These are phyloP conservation scores for Phytophthora colocasiae DNA, from an alignment of 352 stramenopile genomes.

Conservation along the genomic window DNA sequence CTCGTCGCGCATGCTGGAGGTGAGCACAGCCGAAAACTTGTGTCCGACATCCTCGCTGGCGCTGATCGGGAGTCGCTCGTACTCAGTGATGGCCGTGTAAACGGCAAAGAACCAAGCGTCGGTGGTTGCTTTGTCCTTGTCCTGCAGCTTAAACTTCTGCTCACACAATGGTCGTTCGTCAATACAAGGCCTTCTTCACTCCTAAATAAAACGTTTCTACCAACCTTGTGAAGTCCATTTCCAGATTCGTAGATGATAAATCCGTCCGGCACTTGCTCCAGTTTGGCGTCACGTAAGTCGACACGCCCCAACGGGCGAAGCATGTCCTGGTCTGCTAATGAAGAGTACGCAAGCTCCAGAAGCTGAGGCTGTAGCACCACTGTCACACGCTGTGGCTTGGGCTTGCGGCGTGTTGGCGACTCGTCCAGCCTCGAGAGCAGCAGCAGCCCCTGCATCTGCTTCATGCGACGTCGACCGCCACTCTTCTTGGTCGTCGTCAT, in stretches of 20 bases:
- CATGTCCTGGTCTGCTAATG: conserved; percentile 79
- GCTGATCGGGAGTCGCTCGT: conserved; percentile 52
- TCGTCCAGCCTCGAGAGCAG: conserved; percentile 57
- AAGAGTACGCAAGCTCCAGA: conserved; percentile 72
- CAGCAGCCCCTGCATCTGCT: conserved; percentile 84
- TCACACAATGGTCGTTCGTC: conserved; percentile 5
- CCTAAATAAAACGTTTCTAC: conserved; percentile 3
- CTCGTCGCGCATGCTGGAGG: conserved; percentile 62
- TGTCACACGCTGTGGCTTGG: conserved; percentile 58
- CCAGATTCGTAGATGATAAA: conserved; percentile 76
- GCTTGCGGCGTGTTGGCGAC: conserved; percentile 25
- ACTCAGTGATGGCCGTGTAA: conserved; percentile 79
- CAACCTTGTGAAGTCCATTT: conserved; percentile 49
- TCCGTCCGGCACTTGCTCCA: conserved; percentile 76
- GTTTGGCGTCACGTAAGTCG: conserved; percentile 61
- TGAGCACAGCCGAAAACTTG: conserved; percentile 64
- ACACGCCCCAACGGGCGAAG: conserved; percentile 64
- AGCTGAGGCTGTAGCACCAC: conserved; percentile 76
- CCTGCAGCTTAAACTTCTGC: conserved; percentile 78
- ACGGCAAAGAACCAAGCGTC: conserved; percentile 85
- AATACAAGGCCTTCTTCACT: conserved; percentile 6
- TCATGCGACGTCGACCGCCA: conserved; percentile 70
- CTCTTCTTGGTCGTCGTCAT: conserved; percentile 58
- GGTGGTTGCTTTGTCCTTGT: conserved; percentile 78
- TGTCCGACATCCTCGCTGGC: conserved; percentile 45